A percentile compares a stretch with the other conserved stretches of the same genome.
These are phyloP conservation scores for Diplocarpon rosae DNA, from an alignment of 2,329 filamentous ascomycete species.

Conservation along the genomic window DNA sequence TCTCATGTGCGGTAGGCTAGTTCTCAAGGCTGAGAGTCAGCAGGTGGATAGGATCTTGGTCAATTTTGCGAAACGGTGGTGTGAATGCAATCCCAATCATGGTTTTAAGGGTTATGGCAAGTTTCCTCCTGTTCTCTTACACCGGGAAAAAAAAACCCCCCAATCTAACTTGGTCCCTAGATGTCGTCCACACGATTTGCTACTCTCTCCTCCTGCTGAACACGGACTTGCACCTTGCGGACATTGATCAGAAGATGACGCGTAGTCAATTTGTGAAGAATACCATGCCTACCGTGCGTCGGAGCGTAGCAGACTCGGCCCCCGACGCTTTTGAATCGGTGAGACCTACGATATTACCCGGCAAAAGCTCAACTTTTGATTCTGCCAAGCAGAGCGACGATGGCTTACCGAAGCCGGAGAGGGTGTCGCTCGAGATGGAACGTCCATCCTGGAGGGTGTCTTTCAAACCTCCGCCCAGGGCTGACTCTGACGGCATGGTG, in stretches of 20 bases:
- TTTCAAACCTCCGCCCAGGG: slow-evolving; percentile 23
- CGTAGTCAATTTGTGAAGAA: slow-evolving; percentile 91
- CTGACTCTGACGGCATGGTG: slow-evolving; percentile 20
- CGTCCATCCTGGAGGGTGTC: slow-evolving; percentile 26
- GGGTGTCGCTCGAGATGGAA: slow-evolving; percentile 26
- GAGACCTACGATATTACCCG: slow-evolving; percentile 41
- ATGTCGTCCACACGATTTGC: slow-evolving; percentile 93
- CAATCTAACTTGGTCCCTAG: slow-evolving; percentile 32
- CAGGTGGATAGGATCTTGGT: slow-evolving; percentile 92
- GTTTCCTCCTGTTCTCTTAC: slow-evolving; percentile 23
- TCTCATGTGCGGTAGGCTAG: slow-evolving; percentile 67
- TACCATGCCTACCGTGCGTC: slow-evolving; percentile 79
- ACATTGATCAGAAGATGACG: slow-evolving; percentile 96
- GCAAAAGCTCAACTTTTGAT: slow-evolving; percentile 22
- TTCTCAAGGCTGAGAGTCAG: slow-evolving; percentile 86
- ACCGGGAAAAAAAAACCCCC: not conserved
- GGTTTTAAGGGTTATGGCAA: slow-evolving; percentile 82
- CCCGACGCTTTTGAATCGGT: slow-evolving; percentile 50
- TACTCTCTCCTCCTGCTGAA: slow-evolving; percentile 94
- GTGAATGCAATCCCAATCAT: slow-evolving; percentile 81
- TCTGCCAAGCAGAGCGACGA: slow-evolving; percentile 9
- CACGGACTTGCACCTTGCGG: slow-evolving; percentile 87
- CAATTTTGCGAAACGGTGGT: slow-evolving; percentile 83
- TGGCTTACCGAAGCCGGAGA: slow-evolving; percentile 14
- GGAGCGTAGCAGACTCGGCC: slow-evolving; percentile 62